Evolutionary conservation across 176 grass and related monocot species (phyloP), one percentile per base, ranked within the genome.

Genomic region (Dendrocalamus sinicus): DNA sequence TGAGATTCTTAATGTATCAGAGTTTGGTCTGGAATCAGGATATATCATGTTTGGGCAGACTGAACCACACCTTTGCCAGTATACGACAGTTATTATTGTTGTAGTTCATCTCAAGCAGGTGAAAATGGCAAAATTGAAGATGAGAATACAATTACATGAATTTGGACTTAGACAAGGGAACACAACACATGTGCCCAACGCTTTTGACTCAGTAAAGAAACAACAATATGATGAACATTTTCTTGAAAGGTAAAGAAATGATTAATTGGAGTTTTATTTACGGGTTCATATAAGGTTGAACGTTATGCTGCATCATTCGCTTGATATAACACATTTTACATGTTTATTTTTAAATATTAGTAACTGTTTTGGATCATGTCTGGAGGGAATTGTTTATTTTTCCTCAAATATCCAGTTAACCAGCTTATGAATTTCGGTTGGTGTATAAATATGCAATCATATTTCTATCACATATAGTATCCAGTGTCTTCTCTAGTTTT

Each of bases 361-460:
- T 39, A 85, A 39, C 19, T 30, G 12, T 58, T n/a, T 9, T 6
- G 2, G 17, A 40, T 85, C 26, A 28, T 44, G 11, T 9, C 40
- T 85, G 37, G 50, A 48, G 26, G 76, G 20, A 72, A 63, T 72
- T 12, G 5, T 62, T 41, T 71, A 37, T 72, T 80, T 54, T 62
- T 46, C 15, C 58, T 79, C 32, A 63, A 66, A 53, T 54, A 55
- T 43, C 61, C 47, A 80, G 37, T 66, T 81, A 28, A 12, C 11
- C 8, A 30, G 8, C 7, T 81, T 74, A 5, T 16, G 14, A 67
- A 68, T 55, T 73, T 10, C 7, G 8, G 23, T 74, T 46, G 28
- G 26, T 61, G 10, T 64, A 30, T 80, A 65, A 40, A 51, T 26
- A 41, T 32, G 35, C 19, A 68, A 67, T 35, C 59, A 65, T 66